phyloP scores from a whole-genome alignment of 306 rosid species.

The Macrotyloma uniflorum region DNA sequence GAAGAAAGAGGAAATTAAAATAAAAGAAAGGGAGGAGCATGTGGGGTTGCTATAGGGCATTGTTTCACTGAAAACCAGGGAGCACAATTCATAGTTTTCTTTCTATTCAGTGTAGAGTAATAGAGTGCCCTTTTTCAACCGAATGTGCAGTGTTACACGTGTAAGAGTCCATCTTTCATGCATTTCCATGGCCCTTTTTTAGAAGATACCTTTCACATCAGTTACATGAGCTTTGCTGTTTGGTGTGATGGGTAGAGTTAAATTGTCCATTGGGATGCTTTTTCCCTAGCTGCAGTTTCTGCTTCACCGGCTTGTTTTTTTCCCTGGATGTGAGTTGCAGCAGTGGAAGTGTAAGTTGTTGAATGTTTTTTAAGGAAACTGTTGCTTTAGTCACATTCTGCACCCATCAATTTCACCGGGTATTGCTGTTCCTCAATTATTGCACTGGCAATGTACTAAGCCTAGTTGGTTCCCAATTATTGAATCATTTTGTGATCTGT shows the following conservation, averaged over 20 bases:
- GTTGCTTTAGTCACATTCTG: conserved; percentile 9
- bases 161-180: conserved; percentile 51
- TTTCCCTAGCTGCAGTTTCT: conserved; percentile 21
- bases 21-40: conserved; percentile 44
- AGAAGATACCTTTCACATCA: conserved; percentile 46
- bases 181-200: conserved; percentile 34
- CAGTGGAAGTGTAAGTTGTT: conserved; percentile 44
- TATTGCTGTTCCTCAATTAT: conserved; percentile 37
- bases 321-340: conserved; percentile 35
- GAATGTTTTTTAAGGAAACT: conserved; percentile 32
- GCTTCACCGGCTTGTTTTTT: neutral
- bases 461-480: conserved; percentile 29
- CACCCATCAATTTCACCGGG: conserved; percentile 35
- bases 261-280: conserved; percentile 39
- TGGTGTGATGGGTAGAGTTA: conserved; percentile 49
- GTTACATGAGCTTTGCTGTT: conserved; percentile 43
- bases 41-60: conserved; percentile 62
- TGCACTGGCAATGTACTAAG: conserved; percentile 31
- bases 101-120: conserved; percentile 38
- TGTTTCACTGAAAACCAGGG: conserved; percentile 81
- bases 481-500: conserved; percentile 35
- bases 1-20: neutral
- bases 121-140: conserved; percentile 39
- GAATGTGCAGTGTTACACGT: conserved; percentile 56
- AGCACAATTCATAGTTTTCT: conserved; percentile 44